Conservation (phyloP, 2,329 filamentous ascomycete genomes). For the Chrysoporthe cubensis region DNA sequence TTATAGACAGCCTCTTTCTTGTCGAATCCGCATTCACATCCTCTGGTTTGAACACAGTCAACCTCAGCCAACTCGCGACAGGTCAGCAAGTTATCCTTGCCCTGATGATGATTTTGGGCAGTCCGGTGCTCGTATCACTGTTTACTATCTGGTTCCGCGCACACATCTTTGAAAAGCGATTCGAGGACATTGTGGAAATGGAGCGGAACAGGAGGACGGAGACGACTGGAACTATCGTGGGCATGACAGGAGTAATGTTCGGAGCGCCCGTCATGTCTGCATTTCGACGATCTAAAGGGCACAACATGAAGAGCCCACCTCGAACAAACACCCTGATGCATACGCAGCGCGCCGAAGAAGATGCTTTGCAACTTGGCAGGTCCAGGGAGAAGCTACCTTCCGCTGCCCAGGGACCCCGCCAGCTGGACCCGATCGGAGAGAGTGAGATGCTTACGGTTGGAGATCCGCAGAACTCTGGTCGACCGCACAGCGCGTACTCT, state of each 20-base stretch:
- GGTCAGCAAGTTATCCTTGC: slow-evolving; percentile 70
- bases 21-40: slow-evolving; percentile 69
- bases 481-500: slow-evolving; percentile 14
- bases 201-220: slow-evolving; percentile 41
- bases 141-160: slow-evolving; percentile 65
- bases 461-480: slow-evolving; percentile 4
- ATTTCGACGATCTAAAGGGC: slow-evolving; percentile 13
- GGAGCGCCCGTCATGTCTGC: slow-evolving; percentile 30
- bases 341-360: slow-evolving; percentile 24
- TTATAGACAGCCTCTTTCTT: slow-evolving; percentile 67
- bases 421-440: slow-evolving; percentile 26
- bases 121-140: slow-evolving; percentile 66
- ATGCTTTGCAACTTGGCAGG: slow-evolving; percentile 16
- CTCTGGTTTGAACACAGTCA: slow-evolving; percentile 66
- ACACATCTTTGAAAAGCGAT: slow-evolving; percentile 64
- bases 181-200: slow-evolving; percentile 55
- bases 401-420: background rate
- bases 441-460: slow-evolving; percentile 17
- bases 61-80: slow-evolving; percentile 62
- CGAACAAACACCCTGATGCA: slow-evolving; percentile 15
- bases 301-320: background rate
- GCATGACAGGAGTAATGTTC: slow-evolving; percentile 32
- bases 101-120: slow-evolving; percentile 65
- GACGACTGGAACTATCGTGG: slow-evolving; percentile 32
- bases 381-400: background rate